Evolutionary conservation across 352 stramenopile species (phyloP), one percentile per base, ranked within the genome.

Genomic region (Thalassiosira mediterranea): DNA sequence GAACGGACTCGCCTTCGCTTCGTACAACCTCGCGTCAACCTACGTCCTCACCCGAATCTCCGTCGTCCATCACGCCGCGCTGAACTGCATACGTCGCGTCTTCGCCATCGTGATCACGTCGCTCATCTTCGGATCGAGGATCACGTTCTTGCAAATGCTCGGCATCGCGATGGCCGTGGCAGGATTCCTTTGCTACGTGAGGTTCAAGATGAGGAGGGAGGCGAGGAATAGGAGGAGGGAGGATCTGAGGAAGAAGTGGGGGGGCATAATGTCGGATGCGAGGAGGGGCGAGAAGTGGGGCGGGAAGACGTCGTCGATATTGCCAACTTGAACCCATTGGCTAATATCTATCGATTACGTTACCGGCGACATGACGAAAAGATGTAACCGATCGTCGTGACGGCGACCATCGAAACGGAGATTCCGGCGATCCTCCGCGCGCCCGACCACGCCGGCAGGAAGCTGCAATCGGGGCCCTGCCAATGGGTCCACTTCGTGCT

Each of bases 401-500:
- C n/a, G n/a, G n/a, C n/a, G n/a, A n/a, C n/a, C n/a, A n/a, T n/a
- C n/a, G n/a, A n/a, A n/a, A n/a, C n/a, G n/a, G n/a, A n/a, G n/a
- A n/a, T n/a, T n/a, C n/a, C n/a, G n/a, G n/a, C n/a, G n/a, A n/a
- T n/a, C n/a, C n/a, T n/a, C n/a, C n/a, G n/a, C 13, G 25, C 51
- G 2, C 13, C 40, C 34, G 34, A 47, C 32, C 48, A 79, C 40
- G 57, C 62, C 48, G 75, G 68, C 19, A 83, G 61, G 72, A 76
- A 94, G 44, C 81, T 90, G 60, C 89, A 94, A 67, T 93, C 89
- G 37, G 85, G 69, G 4, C 88, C 88, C 23, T 78, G 70, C 86
- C 88, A 94, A 31, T 21, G 73, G 31, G 54, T 61, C 72, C 79
- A 91, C 81, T 89, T 73, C 59, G 92, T 81, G 5, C 89, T 95